Percentiles rank a stretch among this genome's conserved stretches.
These are phyloP conservation scores for Delonix regia DNA, from an alignment of 306 rosid species.

Conservation along the genomic window DNA sequence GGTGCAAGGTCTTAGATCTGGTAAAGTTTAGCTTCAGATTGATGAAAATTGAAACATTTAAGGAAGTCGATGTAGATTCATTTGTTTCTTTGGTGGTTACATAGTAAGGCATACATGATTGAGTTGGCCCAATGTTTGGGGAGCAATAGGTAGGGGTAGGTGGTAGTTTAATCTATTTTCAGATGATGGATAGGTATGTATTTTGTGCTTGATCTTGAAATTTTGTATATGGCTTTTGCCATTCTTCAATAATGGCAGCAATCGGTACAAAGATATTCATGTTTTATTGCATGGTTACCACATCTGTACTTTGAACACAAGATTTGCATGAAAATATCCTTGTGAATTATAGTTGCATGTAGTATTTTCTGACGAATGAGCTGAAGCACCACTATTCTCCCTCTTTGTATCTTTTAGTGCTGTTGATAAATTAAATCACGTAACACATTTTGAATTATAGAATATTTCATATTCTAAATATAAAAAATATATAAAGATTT, in stretches of 20 bases:
- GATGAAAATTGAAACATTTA: slow-evolving; percentile 10
- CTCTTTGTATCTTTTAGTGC: too few relatives aligned
- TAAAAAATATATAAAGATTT: too few relatives aligned
- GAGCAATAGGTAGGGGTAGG: slow-evolving; percentile 19
- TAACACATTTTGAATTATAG: too few relatives aligned
- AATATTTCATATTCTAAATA: too few relatives aligned
- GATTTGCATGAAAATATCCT: neutral
- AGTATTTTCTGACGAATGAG: neutral
- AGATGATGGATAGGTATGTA: slow-evolving; percentile 27
- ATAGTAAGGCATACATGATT: neutral
- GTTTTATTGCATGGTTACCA: neutral
- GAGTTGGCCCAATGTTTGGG: slow-evolving; percentile 12
- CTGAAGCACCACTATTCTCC: neutral
- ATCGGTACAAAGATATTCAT: neutral
- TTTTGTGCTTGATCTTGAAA: slow-evolving; percentile 36
- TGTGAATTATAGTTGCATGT: neutral
- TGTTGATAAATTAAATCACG: too few relatives aligned
- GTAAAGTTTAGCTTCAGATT: neutral
- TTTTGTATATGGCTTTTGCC: slow-evolving; percentile 32
- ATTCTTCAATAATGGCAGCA: slow-evolving; percentile 7
- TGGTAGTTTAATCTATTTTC: slow-evolving; percentile 16
- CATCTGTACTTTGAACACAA: too few relatives aligned
- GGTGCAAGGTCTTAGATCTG: neutral
- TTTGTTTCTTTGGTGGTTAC: slow-evolving; percentile 12
- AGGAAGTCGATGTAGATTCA: neutral